Evolutionary conservation across 495 filamentous ascomycete species (phyloP), one percentile per base, ranked within the genome.

Genomic region (Chaetomium tenue): DNA sequence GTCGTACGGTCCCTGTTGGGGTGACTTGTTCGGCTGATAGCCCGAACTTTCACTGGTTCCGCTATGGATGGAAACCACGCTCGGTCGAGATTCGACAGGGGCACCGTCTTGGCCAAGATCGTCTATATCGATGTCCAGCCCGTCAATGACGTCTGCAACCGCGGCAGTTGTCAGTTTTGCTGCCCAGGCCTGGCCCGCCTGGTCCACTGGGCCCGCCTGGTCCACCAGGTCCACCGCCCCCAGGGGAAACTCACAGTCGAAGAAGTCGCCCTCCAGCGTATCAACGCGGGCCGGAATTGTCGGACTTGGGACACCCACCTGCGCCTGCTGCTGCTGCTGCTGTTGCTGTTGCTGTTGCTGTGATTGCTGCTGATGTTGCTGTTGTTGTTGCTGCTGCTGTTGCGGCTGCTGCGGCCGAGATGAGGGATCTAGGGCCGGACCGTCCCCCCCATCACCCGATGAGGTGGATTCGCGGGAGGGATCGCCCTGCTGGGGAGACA

Each of bases 61-160:
- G 33, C 53, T 56, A 15, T 56, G 37, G 53, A 23, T 23, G 6
- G 30, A 39, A n/a, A 16, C 13, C 15, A 56, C 18, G 53, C 30
- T 30, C 5, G 53, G 37, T 23, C n/a, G 53, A 40, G 18, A n/a
- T 3, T 40, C 53, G 53, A 40, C 13, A 54, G 44, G 15, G 16
- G n/a, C 44, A 47, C 44, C 44, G 15, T 54, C 52, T 12, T 25
- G 26, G 52, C 52, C 53, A 56, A 56, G 28, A 30, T 56, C 53
- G 18, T 56, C 53, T 30, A 39, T 40, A 39, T 56, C 53, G 5
- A 56, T 39, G 33, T 40, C 30, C 3, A 56, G n/a, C 23, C 53
- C 30, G 5, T 47, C 44, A 47, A 28, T 15, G n/a, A 23, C 53
- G 11, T 28, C 53, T 26, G 26, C 53, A 15, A 16, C 30, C 53